Evolutionary conservation across 805 yeast genomes (phyloP), one percentile per base, ranked within the genome.

Genomic region (Kodamaea restingae): DNA sequence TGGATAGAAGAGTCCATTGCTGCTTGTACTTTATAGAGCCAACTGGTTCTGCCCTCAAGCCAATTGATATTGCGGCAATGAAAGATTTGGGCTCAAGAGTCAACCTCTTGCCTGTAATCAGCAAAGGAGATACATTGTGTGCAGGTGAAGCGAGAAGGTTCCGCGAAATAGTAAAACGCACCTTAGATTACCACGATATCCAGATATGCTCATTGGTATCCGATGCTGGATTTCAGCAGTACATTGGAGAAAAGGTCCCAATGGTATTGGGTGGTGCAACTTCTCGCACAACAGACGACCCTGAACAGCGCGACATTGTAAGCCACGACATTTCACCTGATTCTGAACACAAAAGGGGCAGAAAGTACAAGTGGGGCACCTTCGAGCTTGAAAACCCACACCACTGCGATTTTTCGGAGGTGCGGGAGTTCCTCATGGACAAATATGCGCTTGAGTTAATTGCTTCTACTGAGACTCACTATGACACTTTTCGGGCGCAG

Each of bases 1-100:
- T 54, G 9, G 96, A 90, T 54, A 64, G 73, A 47, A 73, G 95
- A 40, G 81, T 91, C 28, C 96, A 91, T 65, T 85, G 81, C 25
- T 88, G 96, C 56, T 59, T 91, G 32, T 91, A 88, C 65, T 85
- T 91, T 56, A 69, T 91, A 39, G 72, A 78, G 4, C 91, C 95
- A 0, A 70, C 81, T 4, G 78, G 80, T 29, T 14, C 32, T n/a
- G 32, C 43, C 8, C 47, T 68, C 41, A 49, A 56, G 15, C 58
- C 63, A 1, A 51, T 65, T 32, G 73, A 68, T 46, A 51, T 65
- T 26, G 51, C 47, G 32, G 49, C 70, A 9, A 64, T 68, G 69
- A 56, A 57, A 39, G 55, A 55, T 18, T 47, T 68, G 18, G 47
- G 62, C 8, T 46, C 50, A 34, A 43, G 63, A 28, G 70, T 61